These are phyloP conservation scores for Fusarium sororula DNA, from an alignment of 2,329 filamentous ascomycete species.

Conservation along the genomic window DNA sequence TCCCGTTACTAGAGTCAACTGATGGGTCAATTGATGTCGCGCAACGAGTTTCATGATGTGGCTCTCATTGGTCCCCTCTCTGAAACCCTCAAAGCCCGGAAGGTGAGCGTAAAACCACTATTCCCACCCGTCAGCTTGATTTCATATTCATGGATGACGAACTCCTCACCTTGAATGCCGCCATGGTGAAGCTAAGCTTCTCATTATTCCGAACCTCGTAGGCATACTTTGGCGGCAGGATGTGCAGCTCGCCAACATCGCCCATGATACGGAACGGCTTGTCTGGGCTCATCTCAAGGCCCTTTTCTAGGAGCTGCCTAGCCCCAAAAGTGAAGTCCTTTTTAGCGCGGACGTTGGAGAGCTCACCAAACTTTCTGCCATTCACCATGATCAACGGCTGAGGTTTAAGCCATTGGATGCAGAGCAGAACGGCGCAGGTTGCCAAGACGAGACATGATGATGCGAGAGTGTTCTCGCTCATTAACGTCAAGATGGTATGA, in stretches of 20 bases:
- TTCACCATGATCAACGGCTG: neutral
- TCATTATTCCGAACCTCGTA: neutral
- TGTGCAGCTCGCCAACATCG: neutral
- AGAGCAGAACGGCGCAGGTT: neutral
- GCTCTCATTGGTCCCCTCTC: neutral
- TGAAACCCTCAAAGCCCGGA: neutral
- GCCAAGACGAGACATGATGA: neutral
- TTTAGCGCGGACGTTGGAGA: neutral
- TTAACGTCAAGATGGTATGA: fast-evolving
- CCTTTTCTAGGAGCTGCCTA: neutral
- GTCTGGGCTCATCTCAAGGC: fast-evolving
- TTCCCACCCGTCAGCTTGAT: fast-evolving
- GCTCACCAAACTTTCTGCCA: neutral
- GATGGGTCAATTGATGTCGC: neutral
- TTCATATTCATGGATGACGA: fast-evolving
- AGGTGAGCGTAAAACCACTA: neutral
- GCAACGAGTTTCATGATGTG: neutral
- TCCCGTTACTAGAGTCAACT: neutral
- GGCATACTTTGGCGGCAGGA: neutral
- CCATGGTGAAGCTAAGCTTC: neutral
- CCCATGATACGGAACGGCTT: neutral
- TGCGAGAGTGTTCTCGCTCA: neutral
- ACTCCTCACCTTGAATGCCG: neutral
- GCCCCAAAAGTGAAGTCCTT: neutral
- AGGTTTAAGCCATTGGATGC: neutral